Evolutionary conservation across 768 basidiomycete species (phyloP), one percentile per base, ranked within the genome.

Genomic region (Russula virescens): DNA sequence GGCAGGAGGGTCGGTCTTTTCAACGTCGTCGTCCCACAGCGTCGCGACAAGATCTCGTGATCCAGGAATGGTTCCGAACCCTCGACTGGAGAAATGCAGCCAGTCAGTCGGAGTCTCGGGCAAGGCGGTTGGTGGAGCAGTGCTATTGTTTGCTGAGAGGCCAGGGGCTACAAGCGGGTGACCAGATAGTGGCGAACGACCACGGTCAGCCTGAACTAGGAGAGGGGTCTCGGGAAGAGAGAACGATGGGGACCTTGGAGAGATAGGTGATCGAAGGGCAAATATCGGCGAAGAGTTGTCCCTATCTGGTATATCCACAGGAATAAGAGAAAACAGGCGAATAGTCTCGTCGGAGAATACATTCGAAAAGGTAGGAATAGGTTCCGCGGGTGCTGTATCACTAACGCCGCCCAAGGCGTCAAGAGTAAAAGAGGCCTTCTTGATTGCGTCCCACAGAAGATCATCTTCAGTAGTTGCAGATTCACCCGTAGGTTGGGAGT

Each of bases 291-390:
- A 25, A 6, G 48, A 16, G 1, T 71, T 70, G 14, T 74, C 68
- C 25, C 69, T 73, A n/a, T 68, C 62, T 19, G 72, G 69, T 55
- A 63, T 69, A 35, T 77, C 79, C 14, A 76, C 74, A n/a, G 83
- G 81, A 26, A 85, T 71, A 62, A 83, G 76, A 2, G 82, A 75
- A 46, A 83, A 60, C 0, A 82, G 56, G 16, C 75, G 76, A 23
- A 88, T 76, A 0, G 85, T 90, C 60, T 90, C 89, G 61, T 90
- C 88, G 5, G 83, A 77, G 59, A 91, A 83, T 56, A 91, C 74
- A 55, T 79, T 80, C 66, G 58, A 86, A 71, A 67, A 73, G 61
- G 64, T 76, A 58, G 72, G 78, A 68, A 61, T 70, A 28, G 73
- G 76, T 19, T 81, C 76, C 3, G 77, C 73, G 21, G 71, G 45